Evolutionary conservation across 2,329 filamentous ascomycete species (phyloP), one percentile per base, ranked within the genome.

Genomic region (Claviceps monticola): DNA sequence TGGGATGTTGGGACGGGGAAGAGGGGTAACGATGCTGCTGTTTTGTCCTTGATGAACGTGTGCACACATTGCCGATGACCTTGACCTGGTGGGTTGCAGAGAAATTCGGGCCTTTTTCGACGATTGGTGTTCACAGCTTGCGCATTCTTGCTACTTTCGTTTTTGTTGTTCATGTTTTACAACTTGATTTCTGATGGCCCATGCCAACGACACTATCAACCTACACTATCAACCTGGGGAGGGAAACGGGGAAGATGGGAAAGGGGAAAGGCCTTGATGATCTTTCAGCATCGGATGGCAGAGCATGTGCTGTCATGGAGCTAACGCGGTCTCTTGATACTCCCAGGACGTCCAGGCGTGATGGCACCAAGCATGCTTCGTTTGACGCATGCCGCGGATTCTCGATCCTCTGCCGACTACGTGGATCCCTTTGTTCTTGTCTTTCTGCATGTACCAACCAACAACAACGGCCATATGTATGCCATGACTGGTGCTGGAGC

Each of bases 1-100:
- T 34, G 29, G 29, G 3, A 34, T 34, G 29, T 34, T 34, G 29
- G 29, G 29, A 11, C 29, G 29, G 29, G 29, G 29, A 34, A 17
- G 49, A 9, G 8, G 26, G 26, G 44, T 36, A 43, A 13, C 38
- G 43, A 34, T 36, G 23, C 39, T 43, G 23, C 23, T 37, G 37
- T 36, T 51, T 47, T 29, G 45, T 34, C 43, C 45, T 51, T 36
- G 50, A 51, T 52, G 51, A 52, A 43, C 39, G 46, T 46, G 37
- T 37, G 41, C 41, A 42, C 39, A 42, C 34, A 47, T 34, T 17
- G 45, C 19, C 41, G 45, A 46, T 51, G 49, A 51, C 29, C 41
- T 46, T 45, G n/a, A 29, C 44, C 19, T 34, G 16, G 44, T 46
- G 44, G 11, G n/a, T 50, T 45, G 21, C 23, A 41, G 21, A 37